These are phyloP conservation scores for Solanum aculeatissimum DNA, from an alignment of 305 asterid species.

Conservation along the genomic window DNA sequence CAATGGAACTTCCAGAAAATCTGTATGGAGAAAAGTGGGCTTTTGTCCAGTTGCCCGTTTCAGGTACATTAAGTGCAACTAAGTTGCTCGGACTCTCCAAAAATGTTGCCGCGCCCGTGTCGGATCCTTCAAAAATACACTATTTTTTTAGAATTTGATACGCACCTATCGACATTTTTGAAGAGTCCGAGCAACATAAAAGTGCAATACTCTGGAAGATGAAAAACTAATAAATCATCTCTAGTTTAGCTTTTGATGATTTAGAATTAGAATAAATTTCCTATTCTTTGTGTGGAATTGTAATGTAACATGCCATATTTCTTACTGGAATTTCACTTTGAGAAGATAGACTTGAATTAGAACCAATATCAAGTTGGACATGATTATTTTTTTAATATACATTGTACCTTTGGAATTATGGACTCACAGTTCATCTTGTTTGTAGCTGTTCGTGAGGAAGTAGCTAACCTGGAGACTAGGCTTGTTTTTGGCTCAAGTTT, in stretches of 20 bases:
- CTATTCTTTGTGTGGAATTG: neutral
- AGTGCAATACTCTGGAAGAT: neutral
- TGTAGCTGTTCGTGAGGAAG: slow-evolving; percentile 72
- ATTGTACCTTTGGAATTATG: neutral
- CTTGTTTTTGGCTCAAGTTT: slow-evolving; percentile 66
- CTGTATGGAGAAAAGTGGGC: slow-evolving; percentile 98
- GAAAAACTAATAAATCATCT: neutral
- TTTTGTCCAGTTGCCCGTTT: slow-evolving; percentile 86
- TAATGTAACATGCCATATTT: neutral
- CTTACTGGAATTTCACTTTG: neutral
- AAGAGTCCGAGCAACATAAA: too few relatives aligned
- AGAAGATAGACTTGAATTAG: neutral
- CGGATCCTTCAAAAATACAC: too few relatives aligned
- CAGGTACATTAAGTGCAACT: slow-evolving; percentile 31
- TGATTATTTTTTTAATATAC: neutral
- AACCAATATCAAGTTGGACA: neutral
- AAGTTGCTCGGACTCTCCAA: too few relatives aligned
- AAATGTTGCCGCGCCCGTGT: too few relatives aligned
- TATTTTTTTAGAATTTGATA: too few relatives aligned
- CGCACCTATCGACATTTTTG: too few relatives aligned
- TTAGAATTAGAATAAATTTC: neutral
- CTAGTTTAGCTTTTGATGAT: neutral
- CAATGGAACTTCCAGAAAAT: slow-evolving; percentile 87
- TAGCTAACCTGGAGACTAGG: slow-evolving; percentile 43
- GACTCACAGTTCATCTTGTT: neutral